Base-by-base conservation (phyloP, 176 grass and related monocot genomes). In the Eremochloa ophiuroides region DNA sequence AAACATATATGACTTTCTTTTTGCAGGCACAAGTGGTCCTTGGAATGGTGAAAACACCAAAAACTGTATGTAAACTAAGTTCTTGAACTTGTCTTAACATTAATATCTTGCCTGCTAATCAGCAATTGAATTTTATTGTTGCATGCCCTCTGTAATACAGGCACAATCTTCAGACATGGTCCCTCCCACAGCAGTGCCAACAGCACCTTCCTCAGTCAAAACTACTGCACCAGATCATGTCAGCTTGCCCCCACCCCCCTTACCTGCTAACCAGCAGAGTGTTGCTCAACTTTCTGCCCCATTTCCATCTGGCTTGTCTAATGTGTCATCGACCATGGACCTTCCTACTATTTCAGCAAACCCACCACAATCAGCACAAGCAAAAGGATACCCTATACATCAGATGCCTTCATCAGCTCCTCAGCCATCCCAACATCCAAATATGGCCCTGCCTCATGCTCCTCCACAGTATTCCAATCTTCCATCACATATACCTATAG, bases 21-120 rank as follows among this genome's bases (percentile, higher is more conserved):
- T 68, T 89, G 69, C 93, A 99, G 93, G 89, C 87, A 7, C 97
- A 99, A 88, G 85, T 99, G 58, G 89, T 96, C 88, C 97, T 99
- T 50, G 97, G 97, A 88, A 99, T 99, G 97, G 91, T 99, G 38
- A 88, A 99, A 75, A 82, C 89, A 40, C 93, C 93, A 70, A 90
- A 96, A 92, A 47, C 79, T 69, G 97, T 99, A 93, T 80, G 34
- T 74, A 82, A 59, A 64, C 69, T 58, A 50, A 48, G 25, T 69
- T 81, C 53, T 72, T 73, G 17, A 74, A 56, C 25, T 70, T 81
- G 27, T 48, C 43, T 37, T 85, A n/a, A 43, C 53, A 78, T 86
- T 62, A 62, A 26, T 65, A 60, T 66, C 73, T 53, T 7, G 31
- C 43, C 29, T 71, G 28, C 42, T 51, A 46, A 62, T 37, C 4